phyloP scores from a whole-genome alignment of 148 eudicot genomes.

The Drosera capensis region DNA sequence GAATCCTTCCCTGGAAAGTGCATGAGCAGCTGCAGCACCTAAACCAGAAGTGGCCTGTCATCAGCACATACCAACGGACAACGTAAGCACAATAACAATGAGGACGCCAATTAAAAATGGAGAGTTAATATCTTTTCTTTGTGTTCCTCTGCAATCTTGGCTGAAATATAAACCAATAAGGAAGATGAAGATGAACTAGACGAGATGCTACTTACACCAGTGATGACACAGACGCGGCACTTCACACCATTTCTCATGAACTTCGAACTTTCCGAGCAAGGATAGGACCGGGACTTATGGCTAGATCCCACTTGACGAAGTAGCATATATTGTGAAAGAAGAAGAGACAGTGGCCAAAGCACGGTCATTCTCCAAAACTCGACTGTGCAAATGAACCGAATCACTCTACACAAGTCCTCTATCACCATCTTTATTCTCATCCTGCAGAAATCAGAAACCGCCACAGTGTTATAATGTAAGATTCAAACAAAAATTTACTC shows the following conservation, averaged over 20 bases:
- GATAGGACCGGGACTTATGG: constrained; percentile 8
- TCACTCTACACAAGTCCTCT: constrained; percentile 16
- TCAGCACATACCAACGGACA: too few relatives aligned
- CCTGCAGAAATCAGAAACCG: too few relatives aligned
- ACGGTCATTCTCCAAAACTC: constrained; percentile 59
- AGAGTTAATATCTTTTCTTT: not conserved
- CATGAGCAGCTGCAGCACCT: constrained; percentile 74
- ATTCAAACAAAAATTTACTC: too few relatives aligned
- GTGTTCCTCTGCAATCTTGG: not conserved
- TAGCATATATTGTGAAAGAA: constrained; percentile 30
- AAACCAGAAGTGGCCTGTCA: constrained; percentile 80
- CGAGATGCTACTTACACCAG: constrained; percentile 77
- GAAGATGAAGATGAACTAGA: not conserved
- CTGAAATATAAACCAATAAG: not conserved
- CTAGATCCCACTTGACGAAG: constrained; percentile 9
- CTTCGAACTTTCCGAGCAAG: constrained; percentile 9
- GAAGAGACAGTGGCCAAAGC: constrained; percentile 43
- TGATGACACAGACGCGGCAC: constrained; percentile 65
- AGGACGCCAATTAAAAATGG: not conserved
- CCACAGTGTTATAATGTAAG: too few relatives aligned
- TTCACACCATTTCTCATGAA: constrained; percentile 4
- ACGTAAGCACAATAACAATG: not conserved
- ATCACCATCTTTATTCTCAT: too few relatives aligned
- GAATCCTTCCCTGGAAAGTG: constrained; percentile 62
- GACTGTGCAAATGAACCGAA: constrained; percentile 18